A percentile compares a stretch with the other conserved stretches of the same genome.
These are phyloP conservation scores for Diaporthe sp. DNA, from an alignment of 2,329 filamentous ascomycete species.

Conservation along the genomic window DNA sequence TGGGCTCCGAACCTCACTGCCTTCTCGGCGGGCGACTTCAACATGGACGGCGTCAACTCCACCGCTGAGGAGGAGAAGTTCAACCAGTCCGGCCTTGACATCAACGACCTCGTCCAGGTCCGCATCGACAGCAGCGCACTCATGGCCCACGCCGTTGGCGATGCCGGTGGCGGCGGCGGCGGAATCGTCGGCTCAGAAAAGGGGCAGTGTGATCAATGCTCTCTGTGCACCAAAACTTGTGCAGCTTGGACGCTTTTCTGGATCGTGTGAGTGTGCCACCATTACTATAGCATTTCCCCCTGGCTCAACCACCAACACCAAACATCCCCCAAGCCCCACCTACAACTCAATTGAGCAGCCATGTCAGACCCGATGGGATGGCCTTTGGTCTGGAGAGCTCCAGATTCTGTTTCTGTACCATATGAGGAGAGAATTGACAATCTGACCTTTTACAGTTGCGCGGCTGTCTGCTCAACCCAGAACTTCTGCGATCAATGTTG, in stretches of 20 bases:
- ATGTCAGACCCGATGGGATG: too few relatives aligned
- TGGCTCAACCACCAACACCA: too few relatives aligned
- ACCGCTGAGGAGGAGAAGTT: conserved; percentile 2
- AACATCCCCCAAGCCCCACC: too few relatives aligned
- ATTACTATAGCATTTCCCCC: too few relatives aligned
- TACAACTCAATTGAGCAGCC: too few relatives aligned
- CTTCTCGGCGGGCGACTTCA: background rate
- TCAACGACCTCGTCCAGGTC: conserved; percentile 8
- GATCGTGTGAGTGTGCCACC: too few relatives aligned
- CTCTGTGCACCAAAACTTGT: background rate
- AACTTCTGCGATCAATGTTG: background rate
- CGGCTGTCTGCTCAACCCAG: background rate
- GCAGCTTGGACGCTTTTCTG: too few relatives aligned
- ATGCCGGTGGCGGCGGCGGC: too few relatives aligned
- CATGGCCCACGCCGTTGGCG: too few relatives aligned
- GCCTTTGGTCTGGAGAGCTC: too few relatives aligned
- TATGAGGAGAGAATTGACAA: background rate
- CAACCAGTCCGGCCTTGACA: background rate
- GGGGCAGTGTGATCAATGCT: background rate
- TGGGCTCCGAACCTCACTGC: conserved; percentile 10
- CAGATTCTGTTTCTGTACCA: too few relatives aligned
- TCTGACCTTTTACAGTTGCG: background rate
- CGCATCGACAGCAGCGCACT: background rate
- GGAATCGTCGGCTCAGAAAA: background rate
- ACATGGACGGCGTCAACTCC: conserved; percentile 14